Base-by-base conservation (phyloP, 1,284 basidiomycete genomes). In the Ceratorhiza oryzae-sativae region DNA sequence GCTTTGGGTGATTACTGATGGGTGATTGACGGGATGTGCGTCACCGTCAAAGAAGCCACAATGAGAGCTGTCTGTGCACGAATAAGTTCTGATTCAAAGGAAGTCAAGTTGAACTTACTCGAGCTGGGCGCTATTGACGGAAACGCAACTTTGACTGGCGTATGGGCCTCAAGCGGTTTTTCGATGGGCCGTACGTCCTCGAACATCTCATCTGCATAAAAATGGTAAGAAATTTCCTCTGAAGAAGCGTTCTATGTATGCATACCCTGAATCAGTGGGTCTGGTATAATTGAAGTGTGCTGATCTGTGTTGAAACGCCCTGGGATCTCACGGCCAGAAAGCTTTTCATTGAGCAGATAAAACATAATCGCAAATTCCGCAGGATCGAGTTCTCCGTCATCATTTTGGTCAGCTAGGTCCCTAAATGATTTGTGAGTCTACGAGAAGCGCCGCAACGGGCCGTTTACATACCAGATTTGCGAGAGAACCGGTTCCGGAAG, bases 361-460 rank as follows among this genome's bases (percentile, higher is more conserved):
- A 98, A 91, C 2, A 95, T 97, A 49, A 99, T 91, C 1, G 97
- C 97, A 80, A 99, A 99, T 32, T 95, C 94, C 73, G 98, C 97
- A 65, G 90, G 87, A 25, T 90, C 94, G 49, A 99, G 85, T 59
- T 86, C 87, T 3, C 97, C 97, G 75, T 95, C 91, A 75, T 93
- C 92, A 63, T 92, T 89, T 45, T 98, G 86, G 78, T 99, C 97
- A 27, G 96, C 86, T 18, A 99, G 87, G 80, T 99, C 97, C 95
- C 94, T 96, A 13, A n/a, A n/a, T n/a, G n/a, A n/a, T n/a, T n/a
- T n/a, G n/a, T n/a, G n/a, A n/a, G n/a, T n/a, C n/a, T n/a, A n/a
- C n/a, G n/a, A n/a, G n/a, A n/a, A n/a, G n/a, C n/a, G n/a, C n/a
- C n/a, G n/a, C n/a, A 6, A 39, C 36, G 6, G 36, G 23, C 20